Evolutionary conservation across 2,329 filamentous ascomycete genomes (phyloP).

Genomic region (Penicillium sp.): DNA sequence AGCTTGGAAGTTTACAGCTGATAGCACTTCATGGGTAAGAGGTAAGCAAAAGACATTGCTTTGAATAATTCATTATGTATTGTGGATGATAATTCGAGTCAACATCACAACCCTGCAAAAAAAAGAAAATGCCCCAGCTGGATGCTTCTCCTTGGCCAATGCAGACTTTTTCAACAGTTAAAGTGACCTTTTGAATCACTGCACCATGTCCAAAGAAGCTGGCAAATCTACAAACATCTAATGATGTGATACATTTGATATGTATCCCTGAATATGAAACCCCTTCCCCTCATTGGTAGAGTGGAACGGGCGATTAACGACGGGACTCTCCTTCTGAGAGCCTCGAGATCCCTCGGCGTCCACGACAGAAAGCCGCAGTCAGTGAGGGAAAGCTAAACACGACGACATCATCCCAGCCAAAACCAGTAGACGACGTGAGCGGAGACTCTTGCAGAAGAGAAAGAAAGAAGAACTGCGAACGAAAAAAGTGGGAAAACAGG

Average conservation of each 20-base stretch:
- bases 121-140: not conserved
- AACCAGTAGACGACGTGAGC: conserved; percentile 38
- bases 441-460: conserved; percentile 38
- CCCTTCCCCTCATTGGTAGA: conserved; percentile 46
- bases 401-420: conserved; percentile 38
- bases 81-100: not conserved
- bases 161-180: not conserved
- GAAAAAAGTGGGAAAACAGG: conserved; percentile 18
- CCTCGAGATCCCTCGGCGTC: conserved; percentile 40
- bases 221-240: not conserved
- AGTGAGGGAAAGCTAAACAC: conserved; percentile 40
- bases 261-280: conserved; percentile 53
- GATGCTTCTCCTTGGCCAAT: not conserved
- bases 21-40: not conserved
- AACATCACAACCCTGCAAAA: not conserved
- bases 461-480: conserved; percentile 16
- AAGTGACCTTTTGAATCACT: not conserved
- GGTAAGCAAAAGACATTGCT: not conserved
- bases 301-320: conserved; percentile 52
- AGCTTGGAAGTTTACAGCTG: not conserved
- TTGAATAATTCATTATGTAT: not conserved
- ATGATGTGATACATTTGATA: conserved; percentile 11
- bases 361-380: conserved; percentile 48
- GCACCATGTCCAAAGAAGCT: not conserved
- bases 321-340: conserved; percentile 45